A percentile compares a stretch with the other conserved stretches of the same genome.
phyloP scores from a whole-genome alignment of 441 rosid genomes.

The Pelargonium myrrhifolium region DNA sequence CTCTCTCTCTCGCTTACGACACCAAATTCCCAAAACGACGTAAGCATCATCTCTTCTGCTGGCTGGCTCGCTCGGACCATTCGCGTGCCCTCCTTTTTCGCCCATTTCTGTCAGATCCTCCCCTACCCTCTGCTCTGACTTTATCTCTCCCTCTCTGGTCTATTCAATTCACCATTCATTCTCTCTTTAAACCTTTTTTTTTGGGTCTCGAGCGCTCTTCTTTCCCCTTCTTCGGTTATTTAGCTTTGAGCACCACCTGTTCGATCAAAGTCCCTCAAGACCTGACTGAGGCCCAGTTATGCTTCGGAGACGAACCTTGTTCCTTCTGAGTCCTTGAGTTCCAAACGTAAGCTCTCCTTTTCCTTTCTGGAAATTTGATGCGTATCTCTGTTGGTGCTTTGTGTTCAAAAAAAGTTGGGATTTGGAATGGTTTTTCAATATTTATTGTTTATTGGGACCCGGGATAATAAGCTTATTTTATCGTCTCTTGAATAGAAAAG shows the following conservation, averaged over 20 bases:
- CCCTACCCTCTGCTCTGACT: constrained; percentile 24
- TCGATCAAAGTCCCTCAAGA: no score
- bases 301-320: not conserved
- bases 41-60: no score
- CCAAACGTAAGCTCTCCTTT: not conserved
- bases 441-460: no score
- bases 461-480: no score
- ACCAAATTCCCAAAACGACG: constrained; percentile 21
- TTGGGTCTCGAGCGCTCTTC: constrained; percentile 7
- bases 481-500: no score
- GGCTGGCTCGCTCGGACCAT: constrained; percentile 20
- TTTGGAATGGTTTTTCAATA: not conserved
- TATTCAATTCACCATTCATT: constrained; percentile 1
- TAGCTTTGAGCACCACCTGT: constrained; percentile 12
- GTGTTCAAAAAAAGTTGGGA: not conserved
- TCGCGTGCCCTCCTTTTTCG: constrained; percentile 28
- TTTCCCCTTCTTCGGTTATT: not conserved
- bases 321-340: not conserved
- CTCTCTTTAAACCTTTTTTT: not conserved
- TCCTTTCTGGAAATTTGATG: not conserved
- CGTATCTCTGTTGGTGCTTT: not conserved
- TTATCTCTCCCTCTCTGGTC: constrained; percentile 6
- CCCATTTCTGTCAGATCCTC: constrained; percentile 30
- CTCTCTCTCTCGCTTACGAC: constrained; percentile 13
- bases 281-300: not conserved